A percentile compares a stretch with the other conserved stretches of the same genome.
Conservation (phyloP, 148 eudicot genomes). For the Talinum fruticosum region DNA sequence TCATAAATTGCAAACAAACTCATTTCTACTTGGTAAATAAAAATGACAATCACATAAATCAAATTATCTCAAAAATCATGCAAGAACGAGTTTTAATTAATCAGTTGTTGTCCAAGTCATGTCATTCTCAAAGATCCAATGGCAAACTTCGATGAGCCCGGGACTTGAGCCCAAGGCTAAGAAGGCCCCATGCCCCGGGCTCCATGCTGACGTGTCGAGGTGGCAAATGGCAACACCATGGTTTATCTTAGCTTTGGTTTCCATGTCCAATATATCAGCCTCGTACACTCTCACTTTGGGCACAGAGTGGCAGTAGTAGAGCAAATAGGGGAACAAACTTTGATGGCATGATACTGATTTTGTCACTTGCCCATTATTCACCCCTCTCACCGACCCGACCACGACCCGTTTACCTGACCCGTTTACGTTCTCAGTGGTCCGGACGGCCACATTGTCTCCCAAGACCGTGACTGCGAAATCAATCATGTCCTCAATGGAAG, state of each 20-base stretch:
- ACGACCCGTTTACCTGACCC: slow-evolving; percentile 58
- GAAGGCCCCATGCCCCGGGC: slow-evolving; percentile 75
- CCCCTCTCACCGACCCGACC: slow-evolving; percentile 61
- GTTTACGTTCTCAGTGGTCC: slow-evolving; percentile 53
- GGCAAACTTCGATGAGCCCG: slow-evolving; percentile 88
- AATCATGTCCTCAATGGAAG: slow-evolving; percentile 82
- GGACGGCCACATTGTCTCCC: slow-evolving; percentile 52
- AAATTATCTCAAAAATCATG: not conserved
- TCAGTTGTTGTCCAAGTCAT: slow-evolving; percentile 73
- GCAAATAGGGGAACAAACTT: slow-evolving; percentile 74
- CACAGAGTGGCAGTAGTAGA: slow-evolving; percentile 93
- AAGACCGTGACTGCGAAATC: slow-evolving; percentile 64
- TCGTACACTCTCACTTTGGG: slow-evolving; percentile 82
- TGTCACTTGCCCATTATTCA: slow-evolving; percentile 73
- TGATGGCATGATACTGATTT: slow-evolving; percentile 92
- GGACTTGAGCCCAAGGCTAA: slow-evolving; percentile 65
- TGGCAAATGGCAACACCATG: slow-evolving; percentile 83
- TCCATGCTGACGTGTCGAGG: slow-evolving; percentile 82
- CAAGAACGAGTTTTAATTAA: slow-evolving; percentile 20
- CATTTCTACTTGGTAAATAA: too few species aligned
- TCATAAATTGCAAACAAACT: not conserved
- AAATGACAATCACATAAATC: not conserved
- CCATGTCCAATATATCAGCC: slow-evolving; percentile 61
- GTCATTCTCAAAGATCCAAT: slow-evolving; percentile 93
- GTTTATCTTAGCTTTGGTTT: slow-evolving; percentile 51